A percentile compares a stretch with the other conserved stretches of the same genome.
Evolutionary conservation across 352 stramenopile genomes (phyloP).

Genomic region (Phytophthora cajani): DNA sequence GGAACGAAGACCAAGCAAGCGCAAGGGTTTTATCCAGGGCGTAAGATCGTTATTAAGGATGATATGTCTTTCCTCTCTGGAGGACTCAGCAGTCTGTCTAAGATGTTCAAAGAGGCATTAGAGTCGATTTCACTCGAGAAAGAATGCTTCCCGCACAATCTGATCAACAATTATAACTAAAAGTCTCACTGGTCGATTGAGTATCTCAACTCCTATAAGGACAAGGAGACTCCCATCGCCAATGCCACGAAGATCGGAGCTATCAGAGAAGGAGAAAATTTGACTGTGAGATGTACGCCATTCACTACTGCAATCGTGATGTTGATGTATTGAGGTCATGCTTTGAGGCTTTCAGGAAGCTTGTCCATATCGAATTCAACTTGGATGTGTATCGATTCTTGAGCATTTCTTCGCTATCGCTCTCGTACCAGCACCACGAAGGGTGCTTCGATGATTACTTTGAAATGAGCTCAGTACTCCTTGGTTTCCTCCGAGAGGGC

Average conservation of each 20-base stretch:
- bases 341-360: constrained; percentile 1
- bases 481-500: constrained; percentile 7
- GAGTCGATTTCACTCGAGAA: constrained; percentile 4
- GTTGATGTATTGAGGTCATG: neutral
- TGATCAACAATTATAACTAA: constrained; percentile 9
- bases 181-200: neutral
- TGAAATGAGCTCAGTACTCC: constrained; percentile 7
- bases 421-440: constrained; percentile 8
- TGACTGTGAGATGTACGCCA: too few species aligned
- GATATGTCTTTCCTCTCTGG: constrained; percentile 4
- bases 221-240: constrained; percentile 2
- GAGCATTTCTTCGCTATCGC: neutral
- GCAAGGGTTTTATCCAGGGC: constrained; percentile 3
- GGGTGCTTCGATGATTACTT: constrained; percentile 15
- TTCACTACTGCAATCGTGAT: constrained; percentile 6
- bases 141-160: constrained; percentile 13
- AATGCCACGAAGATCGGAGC: neutral
- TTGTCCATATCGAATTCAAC: neutral
- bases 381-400: constrained; percentile 9
- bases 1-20: too few species aligned
- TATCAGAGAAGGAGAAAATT: too few species aligned
- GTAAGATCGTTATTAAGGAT: constrained; percentile 13
- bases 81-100: neutral
- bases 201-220: constrained; percentile 7
- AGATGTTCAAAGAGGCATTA: constrained; percentile 5